These are phyloP conservation scores for Cytospora paraplurivora DNA, from an alignment of 2,329 filamentous ascomycete genomes.

Conservation along the genomic window DNA sequence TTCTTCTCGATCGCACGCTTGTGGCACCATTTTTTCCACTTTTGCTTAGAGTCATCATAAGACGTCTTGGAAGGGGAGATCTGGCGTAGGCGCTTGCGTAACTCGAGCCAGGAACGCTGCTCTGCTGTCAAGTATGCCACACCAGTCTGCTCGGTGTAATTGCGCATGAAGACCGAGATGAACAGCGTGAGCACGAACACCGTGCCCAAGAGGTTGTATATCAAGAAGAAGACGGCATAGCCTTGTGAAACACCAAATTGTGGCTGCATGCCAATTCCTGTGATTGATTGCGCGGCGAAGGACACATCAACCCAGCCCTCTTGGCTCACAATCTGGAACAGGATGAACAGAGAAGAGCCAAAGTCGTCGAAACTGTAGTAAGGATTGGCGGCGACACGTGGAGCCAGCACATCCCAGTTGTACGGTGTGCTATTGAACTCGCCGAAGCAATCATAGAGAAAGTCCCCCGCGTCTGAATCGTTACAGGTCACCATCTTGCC, in stretches of 20 bases:
- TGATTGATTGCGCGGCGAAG: conserved; percentile 80
- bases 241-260: conserved; percentile 68
- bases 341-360: conserved; percentile 87
- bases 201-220: conserved; percentile 94
- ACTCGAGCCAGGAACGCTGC: conserved; percentile 93
- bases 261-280: conserved; percentile 74
- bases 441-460: conserved; percentile 75
- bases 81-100: conserved; percentile 87
- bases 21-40: conserved; percentile 93
- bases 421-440: conserved; percentile 79
- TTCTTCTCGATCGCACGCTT: conserved; percentile 91
- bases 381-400: conserved; percentile 77
- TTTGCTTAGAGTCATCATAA: conserved; percentile 72
- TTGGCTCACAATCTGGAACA: conserved; percentile 98
- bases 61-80: conserved; percentile 94
- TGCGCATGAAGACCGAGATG: conserved; percentile 99
- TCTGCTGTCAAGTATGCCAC: conserved; percentile 95
- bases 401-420: conserved; percentile 82
- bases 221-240: conserved; percentile 91
- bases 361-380: conserved; percentile 96
- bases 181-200: conserved; percentile 97
- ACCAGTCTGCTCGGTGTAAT: conserved; percentile 97
- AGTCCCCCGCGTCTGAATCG: conserved; percentile 61
- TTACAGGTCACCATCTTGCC: conserved; percentile 82
- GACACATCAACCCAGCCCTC: conserved; percentile 98